Percentiles rank a stretch among this genome's conserved stretches.
phyloP scores from a whole-genome alignment of 179 eudicot species.

The Amaranthus tricolor region DNA sequence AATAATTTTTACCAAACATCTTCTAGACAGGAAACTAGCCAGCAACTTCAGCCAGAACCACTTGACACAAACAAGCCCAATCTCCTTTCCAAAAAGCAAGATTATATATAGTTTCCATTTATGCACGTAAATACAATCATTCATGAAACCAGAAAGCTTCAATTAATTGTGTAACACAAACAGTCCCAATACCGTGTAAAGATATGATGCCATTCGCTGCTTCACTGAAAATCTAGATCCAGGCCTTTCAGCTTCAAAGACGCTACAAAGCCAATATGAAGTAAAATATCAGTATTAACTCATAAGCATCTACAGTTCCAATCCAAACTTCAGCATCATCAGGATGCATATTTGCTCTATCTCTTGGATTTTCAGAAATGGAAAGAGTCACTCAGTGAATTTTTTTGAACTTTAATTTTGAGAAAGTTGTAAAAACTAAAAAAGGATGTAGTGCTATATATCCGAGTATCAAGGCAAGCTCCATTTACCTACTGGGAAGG shows the following conservation, averaged over 20 bases:
- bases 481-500: slow-evolving; percentile 82
- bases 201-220: slow-evolving; percentile 31
- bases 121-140: not conserved
- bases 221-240: slow-evolving; percentile 30
- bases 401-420: not conserved
- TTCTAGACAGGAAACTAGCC: no score
- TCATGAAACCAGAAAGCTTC: not conserved
- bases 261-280: slow-evolving; percentile 15
- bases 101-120: not conserved
- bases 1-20: no score
- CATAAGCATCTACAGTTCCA: not conserved
- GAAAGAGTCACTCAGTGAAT: not conserved
- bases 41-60: no score
- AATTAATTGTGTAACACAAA: not conserved
- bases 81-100: no score
- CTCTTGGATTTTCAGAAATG: not conserved
- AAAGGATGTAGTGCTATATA: not conserved
- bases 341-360: not conserved
- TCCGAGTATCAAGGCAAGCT: not conserved
- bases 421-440: not conserved
- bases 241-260: slow-evolving; percentile 40
- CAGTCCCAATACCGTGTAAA: slow-evolving; percentile 25
- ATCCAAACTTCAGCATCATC: not conserved
- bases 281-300: not conserved
- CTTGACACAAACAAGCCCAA: no score